Evolutionary conservation across 2,329 filamentous ascomycete species (phyloP).

Genomic region (Fusarium sp.): DNA sequence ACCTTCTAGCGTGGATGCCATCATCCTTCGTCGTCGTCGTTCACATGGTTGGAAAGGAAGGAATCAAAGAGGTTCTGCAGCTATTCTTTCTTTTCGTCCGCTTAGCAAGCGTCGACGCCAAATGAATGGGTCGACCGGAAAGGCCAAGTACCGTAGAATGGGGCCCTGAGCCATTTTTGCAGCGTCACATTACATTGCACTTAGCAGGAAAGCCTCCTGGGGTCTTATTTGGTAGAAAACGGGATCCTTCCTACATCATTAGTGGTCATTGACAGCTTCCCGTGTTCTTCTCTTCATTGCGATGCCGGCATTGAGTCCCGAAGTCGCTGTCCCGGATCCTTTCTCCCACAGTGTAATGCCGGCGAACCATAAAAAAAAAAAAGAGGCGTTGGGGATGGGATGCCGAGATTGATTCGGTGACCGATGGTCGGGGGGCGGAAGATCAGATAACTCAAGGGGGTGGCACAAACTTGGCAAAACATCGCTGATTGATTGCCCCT

Average conservation of each 20-base stretch:
- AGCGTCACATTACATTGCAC: not conserved
- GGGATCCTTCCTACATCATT: not conserved
- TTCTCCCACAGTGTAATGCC: not conserved
- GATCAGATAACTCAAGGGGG: slow-evolving; percentile 31
- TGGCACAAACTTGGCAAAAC: not conserved
- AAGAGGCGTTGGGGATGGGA: not conserved
- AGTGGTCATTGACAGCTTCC: not conserved
- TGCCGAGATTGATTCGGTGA: slow-evolving; percentile 8
- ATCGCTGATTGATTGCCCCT: not conserved
- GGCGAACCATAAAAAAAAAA: not conserved
- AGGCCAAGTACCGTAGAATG: not conserved
- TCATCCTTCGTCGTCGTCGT: not conserved
- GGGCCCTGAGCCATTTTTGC: slow-evolving; percentile 24
- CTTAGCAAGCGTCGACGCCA: not conserved
- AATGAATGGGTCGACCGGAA: slow-evolving; percentile 1
- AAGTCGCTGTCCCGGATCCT: not conserved
- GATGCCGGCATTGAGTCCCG: not conserved
- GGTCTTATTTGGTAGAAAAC: not conserved
- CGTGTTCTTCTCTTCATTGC: not conserved
- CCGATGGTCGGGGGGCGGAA: slow-evolving; percentile 6
- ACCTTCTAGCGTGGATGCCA: not conserved
- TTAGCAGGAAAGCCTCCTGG: not conserved
- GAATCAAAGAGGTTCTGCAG: not conserved
- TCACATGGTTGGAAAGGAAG: not conserved
- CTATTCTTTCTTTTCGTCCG: not conserved